These are phyloP conservation scores for Raphanus raphanistrum DNA, from an alignment of 345 rosid genomes.

Conservation along the genomic window DNA sequence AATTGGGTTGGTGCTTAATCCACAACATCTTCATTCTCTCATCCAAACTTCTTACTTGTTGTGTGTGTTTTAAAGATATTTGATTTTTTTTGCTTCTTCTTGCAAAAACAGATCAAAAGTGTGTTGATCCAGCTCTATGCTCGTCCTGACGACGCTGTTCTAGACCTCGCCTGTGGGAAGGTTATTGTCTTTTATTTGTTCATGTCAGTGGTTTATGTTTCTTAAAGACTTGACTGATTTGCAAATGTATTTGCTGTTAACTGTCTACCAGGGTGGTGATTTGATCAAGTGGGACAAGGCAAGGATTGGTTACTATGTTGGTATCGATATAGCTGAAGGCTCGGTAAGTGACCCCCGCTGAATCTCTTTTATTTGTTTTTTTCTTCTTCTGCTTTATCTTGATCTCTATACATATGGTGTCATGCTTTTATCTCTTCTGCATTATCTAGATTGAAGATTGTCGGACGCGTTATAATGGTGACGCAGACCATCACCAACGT, in stretches of 20 bases:
- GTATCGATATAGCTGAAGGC: constrained; percentile 96
- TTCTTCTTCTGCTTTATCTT: neutral
- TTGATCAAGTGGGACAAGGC: constrained; percentile 99
- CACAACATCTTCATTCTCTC: constrained; percentile 1
- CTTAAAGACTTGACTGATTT: neutral
- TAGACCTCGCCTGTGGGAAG: constrained; percentile 98
- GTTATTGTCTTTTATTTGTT: constrained; percentile 38
- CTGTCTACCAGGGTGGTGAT: constrained; percentile 76
- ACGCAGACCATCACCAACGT: constrained; percentile 90
- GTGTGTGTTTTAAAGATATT: neutral
- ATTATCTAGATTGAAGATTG: constrained; percentile 88
- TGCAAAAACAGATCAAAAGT: constrained; percentile 75
- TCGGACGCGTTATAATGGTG: constrained; percentile 93
- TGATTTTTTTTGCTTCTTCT: neutral
- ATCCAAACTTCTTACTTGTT: neutral
- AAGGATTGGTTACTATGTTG: constrained; percentile 85
- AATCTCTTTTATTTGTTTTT: neutral
- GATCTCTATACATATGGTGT: neutral
- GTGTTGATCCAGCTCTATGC: constrained; percentile 93
- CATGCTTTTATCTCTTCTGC: neutral
- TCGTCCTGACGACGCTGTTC: constrained; percentile 83
- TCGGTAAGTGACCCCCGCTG: constrained; percentile 54
- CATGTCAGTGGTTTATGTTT: neutral
- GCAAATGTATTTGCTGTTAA: neutral
- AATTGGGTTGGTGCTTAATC: constrained; percentile 65